Evolutionary conservation across 2,329 filamentous ascomycete genomes (phyloP).

Genomic region (Mariannaea elegans): DNA sequence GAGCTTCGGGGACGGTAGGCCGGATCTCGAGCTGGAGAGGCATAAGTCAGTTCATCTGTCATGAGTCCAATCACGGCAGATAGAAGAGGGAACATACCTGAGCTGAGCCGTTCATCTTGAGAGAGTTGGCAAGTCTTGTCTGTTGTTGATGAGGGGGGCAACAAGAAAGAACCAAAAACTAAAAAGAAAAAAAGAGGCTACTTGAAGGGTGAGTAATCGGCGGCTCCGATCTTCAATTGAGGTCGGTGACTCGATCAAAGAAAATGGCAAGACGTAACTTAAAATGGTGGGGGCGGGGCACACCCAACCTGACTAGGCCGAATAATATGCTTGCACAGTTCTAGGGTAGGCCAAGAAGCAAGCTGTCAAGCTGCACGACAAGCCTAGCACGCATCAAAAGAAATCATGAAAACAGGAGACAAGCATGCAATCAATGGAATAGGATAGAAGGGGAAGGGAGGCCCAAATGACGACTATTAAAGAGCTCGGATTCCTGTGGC

Average conservation of each 20-base stretch:
- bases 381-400: no score
- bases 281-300: constrained; percentile 37
- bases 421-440: no score
- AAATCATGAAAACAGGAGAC: no score
- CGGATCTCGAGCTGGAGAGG: constrained; percentile 38
- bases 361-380: no score
- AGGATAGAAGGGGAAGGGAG: no score
- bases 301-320: no score
- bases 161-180: not conserved
- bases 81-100: constrained; percentile 27
- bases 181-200: not conserved
- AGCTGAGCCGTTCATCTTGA: constrained; percentile 36
- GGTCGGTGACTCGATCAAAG: constrained; percentile 7
- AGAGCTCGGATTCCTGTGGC: no score
- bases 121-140: not conserved
- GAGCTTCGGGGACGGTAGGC: constrained; percentile 40
- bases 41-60: constrained; percentile 4
- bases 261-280: not conserved
- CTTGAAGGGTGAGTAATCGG: constrained; percentile 21
- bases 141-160: not conserved
- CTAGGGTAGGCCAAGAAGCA: no score
- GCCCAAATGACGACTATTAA: no score
- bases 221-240: constrained; percentile 27
- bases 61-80: not conserved
- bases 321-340: no score